Base-by-base conservation (phyloP, 2,329 filamentous ascomycete species). In the Fusarium lyarnte region DNA sequence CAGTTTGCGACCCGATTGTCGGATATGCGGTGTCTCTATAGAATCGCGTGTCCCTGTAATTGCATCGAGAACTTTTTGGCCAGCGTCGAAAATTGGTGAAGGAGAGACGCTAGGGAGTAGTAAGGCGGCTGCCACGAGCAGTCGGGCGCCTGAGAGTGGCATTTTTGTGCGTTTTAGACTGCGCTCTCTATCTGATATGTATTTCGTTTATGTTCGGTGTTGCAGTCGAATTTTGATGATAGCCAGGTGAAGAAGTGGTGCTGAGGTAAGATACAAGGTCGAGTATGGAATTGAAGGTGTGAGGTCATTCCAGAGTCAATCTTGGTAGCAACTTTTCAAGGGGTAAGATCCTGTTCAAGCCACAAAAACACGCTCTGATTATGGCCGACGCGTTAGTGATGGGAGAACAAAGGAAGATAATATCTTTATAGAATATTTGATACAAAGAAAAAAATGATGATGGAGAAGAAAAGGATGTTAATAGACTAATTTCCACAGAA, bases 1-100 rank as follows among this genome's bases (percentile, higher is more conserved):
- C 76, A 94, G 83, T 77, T 85, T 87, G 70, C 84, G 84, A 62
- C 76, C 76, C 65, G 78, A 76, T 53, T 75, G 64, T 42, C 76
- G 67, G 27, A 57, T 38, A 57, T 58, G 73, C 43, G 66, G 66
- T 43, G 62, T 74, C 43, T 54, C 47, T 57, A 49, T 54, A 59
- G 47, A 62, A 63, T 61, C 63, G 54, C 33, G 49, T 60, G 68
- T 45, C 35, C 71, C 53, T 61, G 72, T 43, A 29, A 61, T 43
- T 52, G 63, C 36, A 55, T 62, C 46, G 54, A 77, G 68, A 61
- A 72, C 57, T 68, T 67, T 66, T 62, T 76, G 72, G 36, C 58
- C 63, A 62, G 51, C 65, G 41, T 73, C 68, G 35, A 68, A 54
- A 36, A 76, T 64, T 52, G 79, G 79, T 42, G 72, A 78, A 11